Conservation (phyloP, 176 grass and related monocot genomes). For the Cymbopogon citratus region DNA sequence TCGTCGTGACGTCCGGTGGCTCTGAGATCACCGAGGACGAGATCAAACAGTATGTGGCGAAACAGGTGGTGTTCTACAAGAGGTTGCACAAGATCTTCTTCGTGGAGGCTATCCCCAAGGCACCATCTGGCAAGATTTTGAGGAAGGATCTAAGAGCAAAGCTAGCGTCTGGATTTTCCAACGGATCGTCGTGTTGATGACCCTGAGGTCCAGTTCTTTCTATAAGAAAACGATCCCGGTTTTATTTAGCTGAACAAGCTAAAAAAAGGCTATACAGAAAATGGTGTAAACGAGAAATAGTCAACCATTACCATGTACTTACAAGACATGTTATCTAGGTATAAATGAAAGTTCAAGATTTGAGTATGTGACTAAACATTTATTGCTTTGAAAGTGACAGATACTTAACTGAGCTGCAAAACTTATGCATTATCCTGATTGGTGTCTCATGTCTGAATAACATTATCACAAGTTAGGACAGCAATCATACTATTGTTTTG, state of each 20-base stretch:
- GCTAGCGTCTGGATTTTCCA: conserved; percentile 25
- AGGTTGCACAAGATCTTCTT: conserved; percentile 71
- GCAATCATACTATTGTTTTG: neutral
- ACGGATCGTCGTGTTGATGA: conserved; percentile 9
- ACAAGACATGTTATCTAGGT: neutral
- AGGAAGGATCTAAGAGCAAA: conserved; percentile 84
- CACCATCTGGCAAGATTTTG: conserved; percentile 77
- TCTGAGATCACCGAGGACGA: conserved; percentile 58
- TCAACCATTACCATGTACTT: neutral
- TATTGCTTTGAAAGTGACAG: neutral
- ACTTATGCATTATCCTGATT: neutral
- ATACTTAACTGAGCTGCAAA: neutral
- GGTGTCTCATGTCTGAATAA: neutral
- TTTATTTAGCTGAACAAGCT: neutral
- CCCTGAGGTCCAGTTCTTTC: too few relatives aligned
- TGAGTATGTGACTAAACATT: neutral
- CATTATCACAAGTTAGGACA: neutral
- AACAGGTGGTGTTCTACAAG: conserved; percentile 91
- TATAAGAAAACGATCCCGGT: neutral
- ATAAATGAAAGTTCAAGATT: neutral
- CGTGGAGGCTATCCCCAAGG: conserved; percentile 65
- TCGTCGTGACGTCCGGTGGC: conserved; percentile 40
- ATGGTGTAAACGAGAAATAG: neutral
- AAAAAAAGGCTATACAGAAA: neutral
- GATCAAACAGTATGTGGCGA: conserved; percentile 78